A percentile compares a stretch with the other conserved stretches of the same genome.
These are phyloP conservation scores for Linnemannia hyalina DNA, from an alignment of 192 early-diverging fungal species.

Conservation along the genomic window DNA sequence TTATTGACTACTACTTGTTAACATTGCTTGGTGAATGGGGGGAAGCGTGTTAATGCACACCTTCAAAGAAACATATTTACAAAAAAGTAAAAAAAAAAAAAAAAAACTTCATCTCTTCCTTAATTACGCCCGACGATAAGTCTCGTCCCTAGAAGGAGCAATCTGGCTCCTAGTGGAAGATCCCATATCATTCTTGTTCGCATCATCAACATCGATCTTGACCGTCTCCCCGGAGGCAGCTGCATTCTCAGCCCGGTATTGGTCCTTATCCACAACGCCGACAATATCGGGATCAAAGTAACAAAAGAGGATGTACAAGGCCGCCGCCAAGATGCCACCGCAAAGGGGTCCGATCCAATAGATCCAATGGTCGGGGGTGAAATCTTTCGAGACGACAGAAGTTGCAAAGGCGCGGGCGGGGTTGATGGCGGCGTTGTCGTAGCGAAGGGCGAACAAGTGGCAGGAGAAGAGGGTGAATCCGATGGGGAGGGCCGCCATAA, in stretches of 20 bases:
- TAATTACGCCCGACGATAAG: background rate
- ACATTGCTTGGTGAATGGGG: background rate
- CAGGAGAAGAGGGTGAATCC: conserved; percentile 37
- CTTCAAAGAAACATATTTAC: background rate
- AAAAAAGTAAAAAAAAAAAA: background rate
- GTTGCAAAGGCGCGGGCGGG: conserved; percentile 76
- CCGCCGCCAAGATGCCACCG: conserved; percentile 60
- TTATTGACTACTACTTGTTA: background rate
- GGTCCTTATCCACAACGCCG: conserved; percentile 7
- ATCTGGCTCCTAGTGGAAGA: background rate
- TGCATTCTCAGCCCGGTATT: conserved; percentile 12
- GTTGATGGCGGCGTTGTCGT: conserved; percentile 69
- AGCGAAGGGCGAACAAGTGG: conserved; percentile 28
- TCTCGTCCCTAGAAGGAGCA: background rate
- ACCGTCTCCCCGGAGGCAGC: conserved; percentile 11
- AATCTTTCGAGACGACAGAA: conserved; percentile 61
- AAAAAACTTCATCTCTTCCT: background rate
- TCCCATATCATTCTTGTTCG: background rate
- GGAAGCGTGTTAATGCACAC: no score
- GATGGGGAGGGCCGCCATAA: conserved; percentile 31
- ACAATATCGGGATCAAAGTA: conserved; percentile 34
- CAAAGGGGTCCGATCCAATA: conserved; percentile 71
- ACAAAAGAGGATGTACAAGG: conserved; percentile 34
- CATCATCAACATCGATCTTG: conserved; percentile 10
- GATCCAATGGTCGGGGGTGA: conserved; percentile 68